Base-by-base conservation (phyloP, 495 filamentous ascomycete genomes). In the Lindgomyces ingoldianus region DNA sequence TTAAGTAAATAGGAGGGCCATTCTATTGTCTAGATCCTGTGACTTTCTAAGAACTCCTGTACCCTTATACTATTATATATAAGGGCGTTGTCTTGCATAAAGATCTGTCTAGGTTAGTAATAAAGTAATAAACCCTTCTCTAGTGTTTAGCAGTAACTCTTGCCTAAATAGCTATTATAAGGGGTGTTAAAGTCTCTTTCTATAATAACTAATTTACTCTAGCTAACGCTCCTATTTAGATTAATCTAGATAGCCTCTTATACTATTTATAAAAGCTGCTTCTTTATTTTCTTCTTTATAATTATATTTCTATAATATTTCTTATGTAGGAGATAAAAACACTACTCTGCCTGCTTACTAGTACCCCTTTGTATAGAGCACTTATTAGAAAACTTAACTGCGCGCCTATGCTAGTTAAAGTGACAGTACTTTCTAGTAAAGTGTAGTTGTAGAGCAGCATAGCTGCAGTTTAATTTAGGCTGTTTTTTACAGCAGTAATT, bases 41-140 rank as follows among this genome's bases (percentile, higher is more conserved):
- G 19, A 21, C 18, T 4, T 25, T 49, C 24, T 22, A 49, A 3
- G 21, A 49, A 49, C 2, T 49, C 14, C 10, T 22, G 4, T 46
- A 19, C 42, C 14, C 1, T 1, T 22, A 10, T 22, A 24, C 11
- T 22, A 24, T 18, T 22, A 24, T 49, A 25, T 2, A 49, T 49
- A 22, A 14, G 46, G n/a, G 46, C 21, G 46, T 49, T 49, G 19
- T 49, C 46, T 24, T 49, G 10, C 46, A 49, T 49, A 49, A 49
- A 49, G 46, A 49, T 49, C 4, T 49, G 46, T 22, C 46, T 25
- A 49, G 46, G 46, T 25, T 22, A 8, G 21, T 49, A 49, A 4
- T 49, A 22, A 22, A 22, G 46, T 22, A 49, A 24, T 21, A 49
- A 22, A 22, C 46, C 21, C 14, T 49, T 25, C 46, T 49, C 22